Conservation (phyloP, 768 basidiomycete genomes). For the Leccinum incarnatum region DNA sequence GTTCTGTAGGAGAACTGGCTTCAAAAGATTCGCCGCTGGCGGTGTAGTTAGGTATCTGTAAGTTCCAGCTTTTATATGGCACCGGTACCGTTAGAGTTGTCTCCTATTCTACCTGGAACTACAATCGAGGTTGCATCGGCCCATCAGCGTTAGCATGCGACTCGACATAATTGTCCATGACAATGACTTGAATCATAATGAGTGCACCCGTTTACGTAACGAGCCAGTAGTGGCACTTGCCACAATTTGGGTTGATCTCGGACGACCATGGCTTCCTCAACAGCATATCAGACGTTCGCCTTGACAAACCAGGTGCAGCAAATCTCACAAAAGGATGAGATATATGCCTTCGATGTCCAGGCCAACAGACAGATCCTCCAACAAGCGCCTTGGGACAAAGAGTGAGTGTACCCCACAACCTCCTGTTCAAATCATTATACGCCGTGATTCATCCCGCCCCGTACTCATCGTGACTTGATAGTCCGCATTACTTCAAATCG, state of each 20-base stretch:
- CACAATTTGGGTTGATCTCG: not conserved
- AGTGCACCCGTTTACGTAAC: not conserved
- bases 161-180: too few species aligned
- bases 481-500: conserved; percentile 78
- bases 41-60: not conserved
- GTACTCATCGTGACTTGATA: conserved; percentile 26
- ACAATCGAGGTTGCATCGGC: too few species aligned
- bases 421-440: not conserved
- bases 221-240: not conserved
- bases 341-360: conserved; percentile 71
- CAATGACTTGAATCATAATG: too few species aligned
- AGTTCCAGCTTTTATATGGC: not conserved
- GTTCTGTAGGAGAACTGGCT: not conserved
- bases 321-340: conserved; percentile 72
- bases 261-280: conserved; percentile 41
- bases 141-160: too few species aligned
- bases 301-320: conserved; percentile 69
- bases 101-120: not conserved
- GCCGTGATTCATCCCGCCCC: not conserved
- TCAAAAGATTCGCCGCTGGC: conserved; percentile 8
- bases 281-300: conserved; percentile 71
- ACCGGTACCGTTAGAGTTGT: not conserved
- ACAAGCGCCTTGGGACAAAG: conserved; percentile 80
- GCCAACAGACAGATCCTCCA: conserved; percentile 64
- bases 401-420: conserved; percentile 49